Percentiles rank a stretch among this genome's conserved stretches.
These are phyloP conservation scores for Pleurozium schreberi DNA, from an alignment of 225 moss, liverwort and hornwort genomes.

Conservation along the genomic window DNA sequence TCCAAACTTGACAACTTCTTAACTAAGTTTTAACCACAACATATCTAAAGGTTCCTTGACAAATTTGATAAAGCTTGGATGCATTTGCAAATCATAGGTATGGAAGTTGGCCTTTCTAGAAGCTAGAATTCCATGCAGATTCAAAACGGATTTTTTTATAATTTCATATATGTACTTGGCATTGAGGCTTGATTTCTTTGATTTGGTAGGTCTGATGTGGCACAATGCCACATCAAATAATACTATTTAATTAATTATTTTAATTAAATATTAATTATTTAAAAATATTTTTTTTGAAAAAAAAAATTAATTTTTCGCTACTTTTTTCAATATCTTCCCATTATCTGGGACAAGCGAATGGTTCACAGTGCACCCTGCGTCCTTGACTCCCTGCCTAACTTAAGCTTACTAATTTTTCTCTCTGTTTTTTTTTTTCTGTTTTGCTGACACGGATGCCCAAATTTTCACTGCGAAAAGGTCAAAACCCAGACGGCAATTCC, in stretches of 20 bases:
- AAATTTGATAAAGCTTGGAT: neutral
- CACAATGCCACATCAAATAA: no score
- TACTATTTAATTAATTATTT: no score
- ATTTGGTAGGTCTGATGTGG: no score
- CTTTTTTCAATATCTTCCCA: neutral
- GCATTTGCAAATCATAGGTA: neutral
- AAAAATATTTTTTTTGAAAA: no score
- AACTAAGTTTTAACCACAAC: fast-evolving
- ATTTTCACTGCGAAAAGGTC: neutral
- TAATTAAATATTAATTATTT: no score
- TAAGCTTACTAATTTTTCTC: neutral
- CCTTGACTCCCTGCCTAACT: no score
- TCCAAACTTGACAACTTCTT: neutral
- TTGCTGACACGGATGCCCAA: neutral
- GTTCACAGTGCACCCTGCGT: neutral
- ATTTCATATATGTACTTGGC: neutral
- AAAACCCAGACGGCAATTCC: neutral
- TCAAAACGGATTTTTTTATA: neutral
- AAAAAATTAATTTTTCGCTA: no score
- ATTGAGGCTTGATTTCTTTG: neutral
- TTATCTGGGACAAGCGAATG: neutral
- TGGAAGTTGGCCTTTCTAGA: neutral
- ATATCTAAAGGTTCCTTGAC: neutral
- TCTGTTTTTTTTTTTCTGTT: neutral
- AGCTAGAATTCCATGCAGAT: neutral